A percentile compares a stretch with the other conserved stretches of the same genome.
phyloP scores from a whole-genome alignment of 768 basidiomycete species.

The Coprinopsis sp. region DNA sequence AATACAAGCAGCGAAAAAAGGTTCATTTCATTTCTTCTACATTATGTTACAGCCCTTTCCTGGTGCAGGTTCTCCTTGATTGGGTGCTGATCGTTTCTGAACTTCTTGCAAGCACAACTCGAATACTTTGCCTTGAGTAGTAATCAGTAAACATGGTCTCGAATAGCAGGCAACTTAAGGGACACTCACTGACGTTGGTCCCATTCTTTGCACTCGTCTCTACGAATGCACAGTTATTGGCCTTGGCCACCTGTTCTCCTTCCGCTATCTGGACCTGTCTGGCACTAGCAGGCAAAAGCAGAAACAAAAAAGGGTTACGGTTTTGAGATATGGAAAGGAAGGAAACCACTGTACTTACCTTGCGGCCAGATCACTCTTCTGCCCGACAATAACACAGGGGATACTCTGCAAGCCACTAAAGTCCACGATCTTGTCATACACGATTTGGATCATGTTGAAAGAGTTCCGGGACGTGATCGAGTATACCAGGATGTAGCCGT shows the following conservation, averaged over 20 bases:
- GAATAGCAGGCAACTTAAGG: not conserved
- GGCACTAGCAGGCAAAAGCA: slow-evolving; percentile 37
- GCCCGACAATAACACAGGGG: slow-evolving; percentile 91
- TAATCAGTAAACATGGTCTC: slow-evolving; percentile 4
- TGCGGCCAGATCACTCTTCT: slow-evolving; percentile 78
- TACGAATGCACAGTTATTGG: slow-evolving; percentile 72
- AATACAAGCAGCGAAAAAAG: too few species aligned
- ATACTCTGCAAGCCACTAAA: slow-evolving; percentile 84
- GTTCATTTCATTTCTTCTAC: slow-evolving; percentile 23
- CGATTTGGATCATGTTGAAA: slow-evolving; percentile 92
- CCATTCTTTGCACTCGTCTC: slow-evolving; percentile 89
- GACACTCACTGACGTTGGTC: slow-evolving; percentile 76
- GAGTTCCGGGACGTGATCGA: slow-evolving; percentile 84
- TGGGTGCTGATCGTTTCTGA: slow-evolving; percentile 64
- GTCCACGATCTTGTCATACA: slow-evolving; percentile 94
- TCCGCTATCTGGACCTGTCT: slow-evolving; percentile 75
- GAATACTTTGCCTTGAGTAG: slow-evolving; percentile 65
- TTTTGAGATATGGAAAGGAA: slow-evolving; percentile 8
- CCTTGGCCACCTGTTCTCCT: slow-evolving; percentile 68
- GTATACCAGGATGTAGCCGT: slow-evolving; percentile 96
- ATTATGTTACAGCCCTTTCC: slow-evolving; percentile 35
- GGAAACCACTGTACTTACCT: slow-evolving; percentile 45
- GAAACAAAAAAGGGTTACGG: slow-evolving; percentile 19
- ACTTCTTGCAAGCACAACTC: slow-evolving; percentile 82
- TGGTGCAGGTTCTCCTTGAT: slow-evolving; percentile 33